Evolutionary conservation across 2,329 filamentous ascomycete genomes (phyloP).

Genomic region (Nemania sp.): DNA sequence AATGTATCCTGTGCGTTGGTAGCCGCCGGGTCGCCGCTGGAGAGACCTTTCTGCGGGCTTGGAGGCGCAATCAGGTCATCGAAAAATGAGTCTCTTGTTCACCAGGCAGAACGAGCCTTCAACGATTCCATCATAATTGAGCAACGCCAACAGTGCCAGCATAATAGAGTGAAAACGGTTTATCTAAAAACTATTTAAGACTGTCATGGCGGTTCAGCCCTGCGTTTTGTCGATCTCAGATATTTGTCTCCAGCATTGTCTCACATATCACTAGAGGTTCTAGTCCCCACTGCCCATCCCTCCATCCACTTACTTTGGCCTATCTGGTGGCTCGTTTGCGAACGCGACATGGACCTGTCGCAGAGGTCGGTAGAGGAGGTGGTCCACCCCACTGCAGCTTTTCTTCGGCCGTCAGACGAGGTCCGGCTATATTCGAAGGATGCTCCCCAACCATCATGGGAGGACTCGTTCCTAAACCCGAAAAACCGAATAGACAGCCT

Average conservation of each 20-base stretch:
- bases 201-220: slow-evolving; percentile 20
- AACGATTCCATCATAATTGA: slow-evolving; percentile 15
- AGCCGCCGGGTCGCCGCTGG: slow-evolving; percentile 31
- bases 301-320: slow-evolving; percentile 13
- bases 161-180: slow-evolving; percentile 5
- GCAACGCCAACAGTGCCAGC: slow-evolving; percentile 8
- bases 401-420: slow-evolving; percentile 50
- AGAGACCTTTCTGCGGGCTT: slow-evolving; percentile 34
- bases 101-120: slow-evolving; percentile 17
- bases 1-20: slow-evolving; percentile 37
- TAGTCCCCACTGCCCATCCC: slow-evolving; percentile 31
- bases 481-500: slow-evolving; percentile 72
- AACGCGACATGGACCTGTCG: slow-evolving; percentile 64
- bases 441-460: slow-evolving; percentile 54
- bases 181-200: slow-evolving; percentile 14
- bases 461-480: slow-evolving; percentile 65
- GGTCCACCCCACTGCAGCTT: slow-evolving; percentile 68
- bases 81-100: slow-evolving; percentile 23
- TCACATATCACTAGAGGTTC: slow-evolving; percentile 16
- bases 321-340: slow-evolving; percentile 37
- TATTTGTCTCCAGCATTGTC: slow-evolving; percentile 17
- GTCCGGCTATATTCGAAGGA: slow-evolving; percentile 23
- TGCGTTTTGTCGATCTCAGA: slow-evolving; percentile 16
- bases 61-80: slow-evolving; percentile 16
- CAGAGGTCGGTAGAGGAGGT: slow-evolving; percentile 65